These are phyloP conservation scores for Phoma herbarum DNA, from an alignment of 2,329 filamentous ascomycete species.

Conservation along the genomic window DNA sequence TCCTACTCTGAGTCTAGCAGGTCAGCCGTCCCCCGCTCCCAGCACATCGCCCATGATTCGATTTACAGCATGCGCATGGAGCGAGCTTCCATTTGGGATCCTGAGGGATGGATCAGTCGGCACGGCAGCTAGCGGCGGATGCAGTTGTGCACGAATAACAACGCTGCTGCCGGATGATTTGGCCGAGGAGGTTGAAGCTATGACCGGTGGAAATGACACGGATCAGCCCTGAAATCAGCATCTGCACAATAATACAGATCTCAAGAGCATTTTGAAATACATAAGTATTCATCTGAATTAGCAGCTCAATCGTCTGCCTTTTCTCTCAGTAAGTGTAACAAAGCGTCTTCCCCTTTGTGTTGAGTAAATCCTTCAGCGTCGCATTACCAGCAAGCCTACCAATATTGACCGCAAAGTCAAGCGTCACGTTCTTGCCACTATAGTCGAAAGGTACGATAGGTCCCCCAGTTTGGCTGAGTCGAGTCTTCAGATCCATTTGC, in stretches of 20 bases:
- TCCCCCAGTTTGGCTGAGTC: constrained; percentile 30
- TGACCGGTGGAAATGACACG: not conserved
- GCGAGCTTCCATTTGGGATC: not conserved
- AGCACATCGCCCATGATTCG: not conserved
- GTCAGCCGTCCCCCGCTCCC: not conserved
- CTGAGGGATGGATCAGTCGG: not conserved
- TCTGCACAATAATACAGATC: not conserved
- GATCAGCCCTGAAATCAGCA: not conserved
- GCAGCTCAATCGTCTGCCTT: not conserved
- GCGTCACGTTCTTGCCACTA: constrained; percentile 39
- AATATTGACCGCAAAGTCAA: constrained; percentile 45
- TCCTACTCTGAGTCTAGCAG: not conserved
- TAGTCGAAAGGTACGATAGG: constrained; percentile 32
- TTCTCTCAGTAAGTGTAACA: constrained; percentile 35
- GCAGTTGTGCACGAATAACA: not conserved
- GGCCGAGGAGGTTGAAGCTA: not conserved
- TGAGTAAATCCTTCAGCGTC: constrained; percentile 41
- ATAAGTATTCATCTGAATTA: no score
- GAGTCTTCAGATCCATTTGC: not conserved
- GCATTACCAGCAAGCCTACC: constrained; percentile 39
- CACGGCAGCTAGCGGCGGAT: not conserved
- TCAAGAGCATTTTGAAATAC: not conserved
- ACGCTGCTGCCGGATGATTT: not conserved
- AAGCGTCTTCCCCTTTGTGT: constrained; percentile 32
- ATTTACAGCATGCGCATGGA: not conserved